These are phyloP conservation scores for Myotisia sp. DNA, from an alignment of 2,329 filamentous ascomycete species.

Conservation along the genomic window DNA sequence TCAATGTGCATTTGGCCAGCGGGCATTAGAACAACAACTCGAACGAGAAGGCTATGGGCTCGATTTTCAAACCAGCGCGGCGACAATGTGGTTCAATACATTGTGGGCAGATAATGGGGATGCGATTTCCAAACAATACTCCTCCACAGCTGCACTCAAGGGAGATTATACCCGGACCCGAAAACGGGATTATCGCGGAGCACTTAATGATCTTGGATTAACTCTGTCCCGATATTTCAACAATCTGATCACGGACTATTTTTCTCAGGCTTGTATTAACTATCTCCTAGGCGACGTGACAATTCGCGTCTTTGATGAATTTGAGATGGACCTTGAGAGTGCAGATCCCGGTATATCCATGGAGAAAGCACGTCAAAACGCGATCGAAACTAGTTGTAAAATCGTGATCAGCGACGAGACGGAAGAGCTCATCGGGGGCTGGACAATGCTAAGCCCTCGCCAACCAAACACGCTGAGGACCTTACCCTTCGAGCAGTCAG, in stretches of 20 bases:
- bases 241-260: slow-evolving; percentile 96
- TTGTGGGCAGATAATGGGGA: slow-evolving; percentile 98
- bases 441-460: slow-evolving; percentile 71
- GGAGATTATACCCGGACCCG: slow-evolving; percentile 88
- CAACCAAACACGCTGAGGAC: slow-evolving; percentile 54
- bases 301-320: slow-evolving; percentile 77
- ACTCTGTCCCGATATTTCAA: slow-evolving; percentile 62
- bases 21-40: slow-evolving; percentile 67
- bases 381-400: slow-evolving; percentile 76
- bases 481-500: slow-evolving; percentile 71
- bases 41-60: slow-evolving; percentile 62
- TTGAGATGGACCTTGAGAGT: slow-evolving; percentile 84
- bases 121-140: slow-evolving; percentile 88
- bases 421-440: slow-evolving; percentile 77
- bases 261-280: slow-evolving; percentile 88
- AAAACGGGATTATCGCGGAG: slow-evolving; percentile 81
- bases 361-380: slow-evolving; percentile 67
- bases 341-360: slow-evolving; percentile 84
- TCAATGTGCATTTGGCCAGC: slow-evolving; percentile 77
- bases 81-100: slow-evolving; percentile 85
- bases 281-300: slow-evolving; percentile 83
- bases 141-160: slow-evolving; percentile 87
- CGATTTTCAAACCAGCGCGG: slow-evolving; percentile 58
- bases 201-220: slow-evolving; percentile 77
- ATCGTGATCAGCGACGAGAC: slow-evolving; percentile 70